These are phyloP conservation scores for Rhynchospora pubera DNA, from an alignment of 176 grass and related monocot species.

Conservation along the genomic window DNA sequence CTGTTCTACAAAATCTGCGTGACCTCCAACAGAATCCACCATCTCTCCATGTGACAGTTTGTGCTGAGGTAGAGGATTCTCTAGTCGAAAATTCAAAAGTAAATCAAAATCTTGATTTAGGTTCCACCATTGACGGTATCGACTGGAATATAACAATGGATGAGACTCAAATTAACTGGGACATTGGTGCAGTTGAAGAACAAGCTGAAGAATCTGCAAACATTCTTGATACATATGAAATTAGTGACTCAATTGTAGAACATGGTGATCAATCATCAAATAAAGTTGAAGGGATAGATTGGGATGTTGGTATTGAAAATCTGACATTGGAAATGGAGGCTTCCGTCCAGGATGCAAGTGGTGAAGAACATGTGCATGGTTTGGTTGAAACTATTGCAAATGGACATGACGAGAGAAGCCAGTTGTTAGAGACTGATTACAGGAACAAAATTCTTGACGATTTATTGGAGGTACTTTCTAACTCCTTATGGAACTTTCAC, in stretches of 20 bases:
- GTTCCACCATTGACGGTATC: slow-evolving; percentile 48
- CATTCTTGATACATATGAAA: slow-evolving; percentile 64
- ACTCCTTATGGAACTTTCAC: not conserved
- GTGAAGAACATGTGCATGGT: slow-evolving; percentile 12
- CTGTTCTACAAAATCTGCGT: slow-evolving; percentile 54
- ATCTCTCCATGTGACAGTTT: slow-evolving; percentile 61
- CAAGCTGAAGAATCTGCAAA: slow-evolving; percentile 55
- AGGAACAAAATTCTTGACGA: slow-evolving; percentile 90
- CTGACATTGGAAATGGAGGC: slow-evolving; percentile 14
- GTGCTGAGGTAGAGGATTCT: slow-evolving; percentile 53
- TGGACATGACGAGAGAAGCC: slow-evolving; percentile 60
- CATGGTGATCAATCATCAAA: slow-evolving; percentile 20
- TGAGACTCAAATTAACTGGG: slow-evolving; percentile 78
- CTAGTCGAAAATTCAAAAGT: slow-evolving; percentile 31
- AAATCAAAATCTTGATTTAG: slow-evolving; percentile 28
- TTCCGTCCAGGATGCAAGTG: slow-evolving; percentile 25
- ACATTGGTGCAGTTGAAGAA: slow-evolving; percentile 66
- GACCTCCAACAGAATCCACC: slow-evolving; percentile 57
- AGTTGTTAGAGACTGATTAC: slow-evolving; percentile 74
- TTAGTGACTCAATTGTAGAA: slow-evolving; percentile 72
- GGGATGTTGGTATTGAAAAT: slow-evolving; percentile 59
- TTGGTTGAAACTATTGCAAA: slow-evolving; percentile 32
- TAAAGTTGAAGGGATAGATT: slow-evolving; percentile 60
- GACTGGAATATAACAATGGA: slow-evolving; percentile 91
- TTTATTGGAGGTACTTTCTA: slow-evolving; percentile 68